Conservation (phyloP, 805 yeast species). For the Cyberlindnera petersonii region DNA sequence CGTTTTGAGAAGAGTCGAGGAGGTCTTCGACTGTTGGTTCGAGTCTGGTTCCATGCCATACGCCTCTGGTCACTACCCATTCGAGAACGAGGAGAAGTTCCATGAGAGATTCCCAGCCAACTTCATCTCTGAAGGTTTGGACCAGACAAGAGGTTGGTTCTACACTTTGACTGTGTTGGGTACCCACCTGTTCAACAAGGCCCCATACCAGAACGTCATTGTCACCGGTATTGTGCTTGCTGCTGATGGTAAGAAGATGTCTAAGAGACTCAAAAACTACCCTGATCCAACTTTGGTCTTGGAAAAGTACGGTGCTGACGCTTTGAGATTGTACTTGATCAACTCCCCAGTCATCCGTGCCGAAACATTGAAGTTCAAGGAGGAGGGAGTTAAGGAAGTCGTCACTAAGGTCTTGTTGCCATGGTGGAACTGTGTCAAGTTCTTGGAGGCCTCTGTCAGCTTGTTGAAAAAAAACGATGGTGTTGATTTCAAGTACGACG, state of each 20-base stretch:
- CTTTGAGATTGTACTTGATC: constrained; percentile 90
- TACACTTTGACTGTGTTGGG: constrained; percentile 94
- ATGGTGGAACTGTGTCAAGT: constrained; percentile 98
- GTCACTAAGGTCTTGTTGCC: constrained; percentile 94
- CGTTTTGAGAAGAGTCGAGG: constrained; percentile 82
- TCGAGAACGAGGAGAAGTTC: constrained; percentile 75
- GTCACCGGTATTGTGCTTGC: constrained; percentile 97
- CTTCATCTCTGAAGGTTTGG: constrained; percentile 97
- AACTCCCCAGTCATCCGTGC: constrained; percentile 97
- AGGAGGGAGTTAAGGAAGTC: constrained; percentile 98
- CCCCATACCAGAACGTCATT: constrained; percentile 93
- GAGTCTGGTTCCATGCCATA: constrained; percentile 99
- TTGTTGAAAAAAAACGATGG: constrained; percentile 73
- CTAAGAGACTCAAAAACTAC: constrained; percentile 94
- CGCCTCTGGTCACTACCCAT: constrained; percentile 95
- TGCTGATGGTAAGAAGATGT: constrained; percentile 98
- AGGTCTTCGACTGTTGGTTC: constrained; percentile 99
- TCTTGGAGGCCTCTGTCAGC: constrained; percentile 91
- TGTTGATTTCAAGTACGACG: constrained; percentile 69
- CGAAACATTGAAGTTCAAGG: constrained; percentile 93
- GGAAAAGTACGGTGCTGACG: constrained; percentile 94
- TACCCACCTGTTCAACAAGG: constrained; percentile 85
- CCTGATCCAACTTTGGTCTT: constrained; percentile 89
- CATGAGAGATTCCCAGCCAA: constrained; percentile 86
- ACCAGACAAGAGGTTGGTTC: constrained; percentile 99